Base-by-base conservation (phyloP, 495 filamentous ascomycete genomes). In the Aspergillus nanangensis region DNA sequence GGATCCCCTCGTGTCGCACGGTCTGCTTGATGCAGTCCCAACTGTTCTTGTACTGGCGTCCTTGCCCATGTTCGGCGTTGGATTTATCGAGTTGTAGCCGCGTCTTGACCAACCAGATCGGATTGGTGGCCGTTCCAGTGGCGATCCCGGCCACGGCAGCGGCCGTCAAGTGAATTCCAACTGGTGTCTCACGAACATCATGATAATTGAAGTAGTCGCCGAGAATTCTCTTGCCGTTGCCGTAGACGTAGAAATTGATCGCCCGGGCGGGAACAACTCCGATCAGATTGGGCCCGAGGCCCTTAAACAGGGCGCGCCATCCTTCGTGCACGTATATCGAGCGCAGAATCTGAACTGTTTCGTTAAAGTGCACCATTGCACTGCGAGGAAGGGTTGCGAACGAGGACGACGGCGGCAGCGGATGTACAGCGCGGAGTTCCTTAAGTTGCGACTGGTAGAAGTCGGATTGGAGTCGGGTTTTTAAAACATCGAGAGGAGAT, bases 381-480 rank as follows among this genome's bases (percentile, higher is more conserved):
- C 61, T 67, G 15, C 75, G 71, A 8, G 66, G 50, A 25, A 79
- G 51, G 14, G 74, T 62, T 17, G 79, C 58, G 17, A 70, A 49
- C 17, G 65, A 54, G n/a, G 68, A 70, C 9, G 72, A 60, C 13
- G 70, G 66, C 17, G 73, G 74, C 5, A 71, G 68, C n/a, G 57
- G 51, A 17, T 58, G 52, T 13, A 67, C 60, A 14, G 69, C 51
- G n/a, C 78, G 72, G 2, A 61, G 53, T 8, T 72, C 60, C 34
- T 64, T 58, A 14, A 81, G 71, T 47, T 81, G 87, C 1, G 79
- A 67, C 55, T 92, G 87, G 70, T 95, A 95, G 61, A 90, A 94
- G 53, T 93, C 87, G 54, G 87, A 91, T 62, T 96, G 90, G 3
- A 96, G 75, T 7, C 90, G 79, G 3, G 90, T 95, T 66, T 93